Evolutionary conservation across 371 early-diverging fungal species (phyloP), one percentile per base, ranked within the genome.

Genomic region (Quaeritorhiza haematococci): DNA sequence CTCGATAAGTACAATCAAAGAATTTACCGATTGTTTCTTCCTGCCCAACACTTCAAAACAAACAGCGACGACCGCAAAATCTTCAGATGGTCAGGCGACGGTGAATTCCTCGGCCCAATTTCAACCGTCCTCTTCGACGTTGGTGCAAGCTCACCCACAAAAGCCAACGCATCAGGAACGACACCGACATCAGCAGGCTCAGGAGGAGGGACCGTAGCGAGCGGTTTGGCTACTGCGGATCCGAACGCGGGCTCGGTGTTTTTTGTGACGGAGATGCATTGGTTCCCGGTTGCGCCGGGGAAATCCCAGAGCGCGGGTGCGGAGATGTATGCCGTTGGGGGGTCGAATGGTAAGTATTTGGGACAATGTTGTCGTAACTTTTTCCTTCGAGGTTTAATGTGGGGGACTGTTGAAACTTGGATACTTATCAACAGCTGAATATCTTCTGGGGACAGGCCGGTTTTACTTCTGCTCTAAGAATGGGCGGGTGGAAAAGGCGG

Each of bases 401-500:
- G n/a, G n/a, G n/a, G n/a, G n/a, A n/a, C n/a, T n/a, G n/a, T n/a
- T n/a, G n/a, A n/a, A n/a, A n/a, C n/a, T n/a, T n/a, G n/a, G n/a
- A n/a, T n/a, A n/a, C n/a, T n/a, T n/a, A 47, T 21, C 47, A 10
- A 47, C 47, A 15, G 47, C 26, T 10, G 47, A 47, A 10, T 21
- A 10, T 15, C 24, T 47, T 47, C 15, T 27, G 10, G 47, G 15
- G 15, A 28, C 33, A 78, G 79, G 79, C 17, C 73, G 71, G 44
- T 68, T 78, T 26, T 75, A 74, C 50, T 53, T 80, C 1, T 71
- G 70, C 48, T 53, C 71, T 10, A 75, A 76, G 33, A 56, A 45
- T 24, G 76, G 76, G 3, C 41, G 76, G 38, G 61, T 80, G 13
- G 80, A 80, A 41, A 79, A 79, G 62, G 55, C 59, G 3, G 71